Base-by-base conservation (phyloP, 257 asterid species). In the Ilex asprella region DNA sequence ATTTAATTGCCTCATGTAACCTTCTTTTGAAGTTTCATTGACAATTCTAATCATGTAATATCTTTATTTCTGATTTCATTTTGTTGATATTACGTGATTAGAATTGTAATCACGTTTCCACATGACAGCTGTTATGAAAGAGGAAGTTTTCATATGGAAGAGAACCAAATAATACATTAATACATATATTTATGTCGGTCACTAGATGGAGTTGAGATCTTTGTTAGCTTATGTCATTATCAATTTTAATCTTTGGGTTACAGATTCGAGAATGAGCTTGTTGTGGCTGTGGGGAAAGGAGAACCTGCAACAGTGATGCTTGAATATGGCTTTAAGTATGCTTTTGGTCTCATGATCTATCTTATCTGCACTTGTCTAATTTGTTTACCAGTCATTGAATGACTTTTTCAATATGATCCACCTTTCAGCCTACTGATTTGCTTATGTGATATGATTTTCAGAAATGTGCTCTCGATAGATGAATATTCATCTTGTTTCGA, bases 271-370 rank as follows among this genome's bases (percentile, higher is more conserved):
- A 78, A 83, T 70, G 89, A 81, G 63, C 80, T 85, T 30, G 31
- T 82, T 62, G 66, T 86, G 67, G 95, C 97, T 41, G 95, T 81
- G 61, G 97, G 97, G 62, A 92, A 92, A 80, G 97, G 95, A 72
- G 89, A 86, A 75, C 97, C 98, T 58, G 94, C 79, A 7, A 14
- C 47, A 53, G 98, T 89, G 74, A 86, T 89, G 95, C 81, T 89
- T 63, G 95, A 81, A 75, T 92, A 86, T 79, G 98, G 98, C 49
- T 92, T 84, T 68, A 86, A 81, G 98, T 88, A 84, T 66, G 79
- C 53, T 55, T 54, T 73, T 64, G 30, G 30, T 21, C 32, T 60
- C 13, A 12, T 43, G 47, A 13, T 46, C 61, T 35, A 35, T 35
- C 41, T 3, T 4, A 35, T 13, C 6, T 60, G 55, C 39, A 49